Percentiles rank a stretch among this genome's conserved stretches.
These are phyloP conservation scores for Serendipita sp. DNA, from an alignment of 768 basidiomycete species.

Conservation along the genomic window DNA sequence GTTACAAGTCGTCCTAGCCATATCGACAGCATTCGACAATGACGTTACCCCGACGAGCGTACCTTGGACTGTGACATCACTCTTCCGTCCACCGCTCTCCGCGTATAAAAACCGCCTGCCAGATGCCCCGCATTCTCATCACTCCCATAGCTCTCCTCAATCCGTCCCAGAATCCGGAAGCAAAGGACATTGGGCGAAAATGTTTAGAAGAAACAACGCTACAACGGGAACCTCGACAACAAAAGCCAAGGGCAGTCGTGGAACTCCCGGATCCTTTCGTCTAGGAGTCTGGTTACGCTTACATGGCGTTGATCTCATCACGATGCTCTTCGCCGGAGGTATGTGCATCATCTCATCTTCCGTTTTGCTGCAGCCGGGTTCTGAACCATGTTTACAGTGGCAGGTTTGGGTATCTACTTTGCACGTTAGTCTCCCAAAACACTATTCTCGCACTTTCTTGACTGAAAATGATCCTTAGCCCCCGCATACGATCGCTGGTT, in stretches of 20 bases:
- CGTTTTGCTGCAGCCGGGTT: not conserved
- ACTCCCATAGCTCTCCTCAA: no score
- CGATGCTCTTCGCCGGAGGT: constrained; percentile 44
- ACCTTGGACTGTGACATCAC: no score
- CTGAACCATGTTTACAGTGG: constrained; percentile 8
- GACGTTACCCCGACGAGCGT: no score
- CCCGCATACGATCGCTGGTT: constrained; percentile 32
- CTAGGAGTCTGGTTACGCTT: constrained; percentile 29
- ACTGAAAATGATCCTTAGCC: constrained; percentile 16
- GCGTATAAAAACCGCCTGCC: no score
- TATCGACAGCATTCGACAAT: no score
- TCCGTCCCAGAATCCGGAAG: no score
- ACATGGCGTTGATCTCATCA: constrained; percentile 36
- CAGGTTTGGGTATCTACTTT: constrained; percentile 36
- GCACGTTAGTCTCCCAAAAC: constrained; percentile 22
- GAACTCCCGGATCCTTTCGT: constrained; percentile 16
- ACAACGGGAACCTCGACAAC: no score
- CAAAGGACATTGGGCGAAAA: no score
- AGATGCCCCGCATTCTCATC: no score
- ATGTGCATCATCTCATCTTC: constrained; percentile 8
- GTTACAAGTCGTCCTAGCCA: no score
- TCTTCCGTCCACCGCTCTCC: no score
- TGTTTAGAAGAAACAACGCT: no score
- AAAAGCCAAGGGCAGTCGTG: not conserved
- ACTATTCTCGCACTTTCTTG: not conserved